These are phyloP conservation scores for Penicillium parvum DNA, from an alignment of 495 filamentous ascomycete species.

Conservation along the genomic window DNA sequence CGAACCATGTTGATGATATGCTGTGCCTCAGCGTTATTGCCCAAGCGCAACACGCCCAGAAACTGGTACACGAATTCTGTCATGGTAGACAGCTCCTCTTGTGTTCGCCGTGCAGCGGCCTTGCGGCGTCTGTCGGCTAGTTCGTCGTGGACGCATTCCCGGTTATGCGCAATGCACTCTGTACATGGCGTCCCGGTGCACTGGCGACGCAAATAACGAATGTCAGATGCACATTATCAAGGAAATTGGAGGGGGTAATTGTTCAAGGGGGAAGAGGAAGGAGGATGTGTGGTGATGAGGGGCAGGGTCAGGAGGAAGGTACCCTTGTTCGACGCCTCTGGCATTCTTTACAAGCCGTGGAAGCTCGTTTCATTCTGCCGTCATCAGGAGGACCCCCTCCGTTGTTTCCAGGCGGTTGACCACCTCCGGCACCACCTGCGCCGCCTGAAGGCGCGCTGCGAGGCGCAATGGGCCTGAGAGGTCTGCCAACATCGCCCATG, in stretches of 20 bases:
- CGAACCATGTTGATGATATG: constrained; percentile 27
- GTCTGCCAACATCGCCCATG: constrained; percentile 33
- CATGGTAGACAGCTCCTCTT: constrained; percentile 29
- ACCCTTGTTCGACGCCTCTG: constrained; percentile 42
- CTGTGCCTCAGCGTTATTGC: constrained; percentile 16
- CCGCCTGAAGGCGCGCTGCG: constrained; percentile 17
- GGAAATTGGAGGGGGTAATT: not conserved
- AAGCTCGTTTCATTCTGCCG: constrained; percentile 35
- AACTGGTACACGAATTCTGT: constrained; percentile 29
- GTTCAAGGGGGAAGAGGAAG: not conserved
- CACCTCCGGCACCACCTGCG: constrained; percentile 13
- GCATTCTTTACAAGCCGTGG: constrained; percentile 41
- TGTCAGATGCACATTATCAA: constrained; percentile 3
- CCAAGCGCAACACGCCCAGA: constrained; percentile 23
- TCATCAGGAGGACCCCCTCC: constrained; percentile 25
- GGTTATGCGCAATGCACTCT: constrained; percentile 34
- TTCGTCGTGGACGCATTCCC: constrained; percentile 38
- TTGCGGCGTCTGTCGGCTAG: constrained; percentile 40
- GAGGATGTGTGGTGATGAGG: not conserved
- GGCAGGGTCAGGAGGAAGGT: no score
- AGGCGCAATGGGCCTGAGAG: constrained; percentile 36
- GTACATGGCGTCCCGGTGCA: constrained; percentile 30
- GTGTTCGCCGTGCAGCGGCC: constrained; percentile 26
- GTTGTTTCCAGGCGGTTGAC: constrained; percentile 6
- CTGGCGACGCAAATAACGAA: constrained; percentile 13